A percentile compares a stretch with the other conserved stretches of the same genome.
These are phyloP conservation scores for Russula ochroleuca DNA, from an alignment of 768 basidiomycete genomes.

Conservation along the genomic window DNA sequence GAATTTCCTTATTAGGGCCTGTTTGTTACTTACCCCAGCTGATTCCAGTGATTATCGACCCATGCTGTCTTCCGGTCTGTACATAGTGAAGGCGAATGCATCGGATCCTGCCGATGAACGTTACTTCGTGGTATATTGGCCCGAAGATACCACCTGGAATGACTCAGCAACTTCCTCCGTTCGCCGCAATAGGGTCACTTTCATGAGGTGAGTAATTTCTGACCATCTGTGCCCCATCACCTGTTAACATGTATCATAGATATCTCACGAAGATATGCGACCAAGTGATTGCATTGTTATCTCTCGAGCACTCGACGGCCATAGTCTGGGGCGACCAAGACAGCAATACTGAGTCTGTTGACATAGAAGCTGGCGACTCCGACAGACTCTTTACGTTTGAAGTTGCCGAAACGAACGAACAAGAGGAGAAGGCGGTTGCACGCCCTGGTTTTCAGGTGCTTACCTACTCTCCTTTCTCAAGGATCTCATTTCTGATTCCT, in stretches of 20 bases:
- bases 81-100: constrained; percentile 35
- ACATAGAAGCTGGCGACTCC: constrained; percentile 40
- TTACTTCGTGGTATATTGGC: constrained; percentile 56
- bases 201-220: constrained; percentile 48
- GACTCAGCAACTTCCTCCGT: constrained; percentile 45
- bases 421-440: constrained; percentile 47
- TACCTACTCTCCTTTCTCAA: not conserved
- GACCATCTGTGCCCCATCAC: not conserved
- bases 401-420: constrained; percentile 51
- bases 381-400: constrained; percentile 52
- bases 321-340: constrained; percentile 44
- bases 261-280: constrained; percentile 40
- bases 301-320: constrained; percentile 42
- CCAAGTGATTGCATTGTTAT: constrained; percentile 50
- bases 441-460: constrained; percentile 48
- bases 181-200: constrained; percentile 52
- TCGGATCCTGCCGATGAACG: constrained; percentile 27
- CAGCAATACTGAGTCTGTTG: constrained; percentile 28
- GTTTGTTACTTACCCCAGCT: constrained; percentile 22
- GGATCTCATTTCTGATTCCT: not conserved
- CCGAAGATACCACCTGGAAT: constrained; percentile 55
- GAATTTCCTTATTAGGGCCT: constrained; percentile 23
- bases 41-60: constrained; percentile 26
- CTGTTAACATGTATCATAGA: not conserved
- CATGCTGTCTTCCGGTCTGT: constrained; percentile 48